Conservation (phyloP, 768 basidiomycete species). For the Suillus weaverae region DNA sequence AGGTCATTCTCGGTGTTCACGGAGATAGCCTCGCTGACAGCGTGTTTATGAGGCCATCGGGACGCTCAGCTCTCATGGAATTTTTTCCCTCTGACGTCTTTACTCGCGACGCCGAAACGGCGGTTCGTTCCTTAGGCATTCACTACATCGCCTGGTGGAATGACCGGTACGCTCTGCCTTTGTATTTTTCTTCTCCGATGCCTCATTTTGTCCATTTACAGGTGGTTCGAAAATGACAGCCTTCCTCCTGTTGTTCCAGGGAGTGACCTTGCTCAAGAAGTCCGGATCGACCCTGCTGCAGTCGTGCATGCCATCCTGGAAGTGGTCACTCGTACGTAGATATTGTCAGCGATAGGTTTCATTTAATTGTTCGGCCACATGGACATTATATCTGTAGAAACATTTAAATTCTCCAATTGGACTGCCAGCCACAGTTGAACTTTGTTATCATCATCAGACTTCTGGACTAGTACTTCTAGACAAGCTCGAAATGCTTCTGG, state of each 20-base stretch:
- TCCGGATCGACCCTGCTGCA: slow-evolving; percentile 42
- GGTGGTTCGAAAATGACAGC: slow-evolving; percentile 35
- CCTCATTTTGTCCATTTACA: slow-evolving; percentile 19
- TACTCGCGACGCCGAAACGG: slow-evolving; percentile 58
- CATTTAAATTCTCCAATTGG: background rate
- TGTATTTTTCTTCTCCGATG: background rate
- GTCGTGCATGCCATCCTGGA: slow-evolving; percentile 39
- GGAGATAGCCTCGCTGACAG: slow-evolving; percentile 65
- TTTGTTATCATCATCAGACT: background rate
- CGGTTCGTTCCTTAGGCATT: slow-evolving; percentile 53
- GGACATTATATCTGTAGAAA: background rate
- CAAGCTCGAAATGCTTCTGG: background rate
- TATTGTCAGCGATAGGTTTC: background rate
- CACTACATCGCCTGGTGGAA: slow-evolving; percentile 62
- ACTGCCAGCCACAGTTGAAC: background rate
- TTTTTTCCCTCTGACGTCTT: slow-evolving; percentile 72
- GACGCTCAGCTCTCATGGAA: slow-evolving; percentile 69
- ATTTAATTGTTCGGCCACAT: background rate
- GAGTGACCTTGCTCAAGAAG: slow-evolving; percentile 19
- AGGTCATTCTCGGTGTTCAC: slow-evolving; percentile 64
- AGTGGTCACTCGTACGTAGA: background rate
- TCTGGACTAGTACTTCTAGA: background rate
- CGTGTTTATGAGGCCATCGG: slow-evolving; percentile 65
- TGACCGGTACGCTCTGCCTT: slow-evolving; percentile 28
- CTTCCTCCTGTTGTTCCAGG: slow-evolving; percentile 37